Conservation (phyloP, 2,329 filamentous ascomycete genomes). For the Grosmannia serpens region DNA sequence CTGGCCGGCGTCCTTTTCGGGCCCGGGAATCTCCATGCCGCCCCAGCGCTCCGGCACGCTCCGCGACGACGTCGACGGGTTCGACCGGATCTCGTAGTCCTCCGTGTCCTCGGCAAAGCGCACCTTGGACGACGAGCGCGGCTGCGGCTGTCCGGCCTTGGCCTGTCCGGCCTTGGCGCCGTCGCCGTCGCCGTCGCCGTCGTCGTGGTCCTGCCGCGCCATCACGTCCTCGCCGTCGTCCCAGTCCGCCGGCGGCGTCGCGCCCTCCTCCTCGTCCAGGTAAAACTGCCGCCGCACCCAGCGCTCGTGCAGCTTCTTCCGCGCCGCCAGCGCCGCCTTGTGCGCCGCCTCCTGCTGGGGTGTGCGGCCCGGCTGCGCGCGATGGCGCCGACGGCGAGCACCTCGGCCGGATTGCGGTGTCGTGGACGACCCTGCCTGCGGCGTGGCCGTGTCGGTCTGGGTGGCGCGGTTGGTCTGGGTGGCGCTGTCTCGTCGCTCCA, state of each 20-base stretch:
- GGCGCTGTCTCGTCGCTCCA: neutral
- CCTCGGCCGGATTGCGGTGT: no score
- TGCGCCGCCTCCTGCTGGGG: conserved; percentile 23
- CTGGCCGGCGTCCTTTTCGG: conserved; percentile 71
- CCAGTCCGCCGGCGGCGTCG: conserved; percentile 52
- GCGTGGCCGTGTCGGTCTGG: no score
- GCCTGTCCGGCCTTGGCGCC: neutral
- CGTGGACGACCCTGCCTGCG: neutral
- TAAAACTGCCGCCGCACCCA: conserved; percentile 74
- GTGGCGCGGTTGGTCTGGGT: no score
- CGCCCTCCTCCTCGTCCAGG: conserved; percentile 74
- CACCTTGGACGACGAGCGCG: conserved; percentile 66
- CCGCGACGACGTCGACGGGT: conserved; percentile 60
- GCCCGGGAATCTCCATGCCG: conserved; percentile 66
- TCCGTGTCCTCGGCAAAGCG: conserved; percentile 62
- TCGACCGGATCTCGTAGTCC: conserved; percentile 60
- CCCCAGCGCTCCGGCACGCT: conserved; percentile 66
- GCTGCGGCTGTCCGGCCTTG: conserved; percentile 8
- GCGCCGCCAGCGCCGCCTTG: conserved; percentile 27
- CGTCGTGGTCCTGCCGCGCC: conserved; percentile 21
- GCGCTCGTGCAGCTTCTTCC: conserved; percentile 51
- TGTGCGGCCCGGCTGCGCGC: neutral
- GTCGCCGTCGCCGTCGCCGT: conserved; percentile 7
- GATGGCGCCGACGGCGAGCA: no score
- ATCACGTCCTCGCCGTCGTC: conserved; percentile 47